Base-by-base conservation (phyloP, 257 asterid genomes). In the Eustoma russellianum region DNA sequence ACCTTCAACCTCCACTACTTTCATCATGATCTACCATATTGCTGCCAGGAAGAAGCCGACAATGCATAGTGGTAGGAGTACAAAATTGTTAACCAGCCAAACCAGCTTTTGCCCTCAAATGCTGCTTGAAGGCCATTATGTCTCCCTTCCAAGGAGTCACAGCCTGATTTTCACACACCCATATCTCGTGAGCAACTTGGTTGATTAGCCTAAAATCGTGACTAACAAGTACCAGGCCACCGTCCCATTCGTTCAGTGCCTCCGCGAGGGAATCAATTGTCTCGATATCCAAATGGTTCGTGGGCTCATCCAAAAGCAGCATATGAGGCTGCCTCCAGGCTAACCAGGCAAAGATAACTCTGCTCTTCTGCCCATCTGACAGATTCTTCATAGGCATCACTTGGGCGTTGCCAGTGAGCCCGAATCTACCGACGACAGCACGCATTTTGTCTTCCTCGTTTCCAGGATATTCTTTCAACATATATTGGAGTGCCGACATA, bases 221-320 rank as follows among this genome's bases (percentile, higher is more conserved):
- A 70, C 99, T 92, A 3, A 92, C 99, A 13, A 92, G 95, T 53
- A 92, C 99, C 78, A 92, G 7, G 33, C 98, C 98, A 17, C 98
- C 98, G 15, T 91, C 96, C 98, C 97, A 91, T 49, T 87, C 95
- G 4, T 85, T 91, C 80, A 91, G 62, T 6, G 98, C 98, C 75
- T 91, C 97, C 0, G 99, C 99, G 5, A 92, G 81, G 0, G 97
- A 88, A 59, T 92, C 99, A 0, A 92, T 92, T 0, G 99, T 92
- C 85, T 92, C 99, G 0, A 88, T 79, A 74, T 92, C 99, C 73
- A 92, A 74, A 77, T 92, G 99, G 63, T 92, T 92, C 17, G 99
- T 92, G 2, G 99, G 99, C 67, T 92, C 99, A 53, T 88, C 99
- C 78, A 92, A 51, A 53, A 92, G 73, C 17, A 88, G 76, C 86